These are phyloP conservation scores for Phytophthora lateralis DNA, from an alignment of 352 stramenopile species.

Conservation along the genomic window DNA sequence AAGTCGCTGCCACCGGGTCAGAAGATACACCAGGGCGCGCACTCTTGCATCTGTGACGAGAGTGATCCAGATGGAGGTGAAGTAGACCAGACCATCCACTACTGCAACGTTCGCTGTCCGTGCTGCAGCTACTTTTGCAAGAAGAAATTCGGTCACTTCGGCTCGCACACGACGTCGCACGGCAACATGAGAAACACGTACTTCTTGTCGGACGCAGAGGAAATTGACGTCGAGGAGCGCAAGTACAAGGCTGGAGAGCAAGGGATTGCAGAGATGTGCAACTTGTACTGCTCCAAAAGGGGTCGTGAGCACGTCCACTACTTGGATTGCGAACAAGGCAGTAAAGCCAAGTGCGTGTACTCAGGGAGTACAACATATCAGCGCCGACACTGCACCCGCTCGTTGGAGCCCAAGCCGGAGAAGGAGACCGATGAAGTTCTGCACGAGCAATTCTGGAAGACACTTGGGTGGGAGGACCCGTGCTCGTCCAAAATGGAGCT, in stretches of 20 bases:
- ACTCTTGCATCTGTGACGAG: constrained; percentile 48
- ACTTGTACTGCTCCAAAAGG: constrained; percentile 83
- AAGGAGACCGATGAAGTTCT: constrained; percentile 72
- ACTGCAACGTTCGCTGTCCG: constrained; percentile 70
- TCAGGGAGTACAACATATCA: constrained; percentile 52
- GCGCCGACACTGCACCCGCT: constrained; percentile 67
- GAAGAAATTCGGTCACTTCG: constrained; percentile 59
- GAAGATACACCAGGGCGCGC: constrained; percentile 46
- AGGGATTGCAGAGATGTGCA: constrained; percentile 82
- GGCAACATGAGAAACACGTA: constrained; percentile 86
- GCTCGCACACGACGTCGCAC: constrained; percentile 65
- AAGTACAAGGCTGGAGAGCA: constrained; percentile 73
- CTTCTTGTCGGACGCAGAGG: constrained; percentile 59
- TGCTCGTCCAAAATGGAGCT: constrained; percentile 60
- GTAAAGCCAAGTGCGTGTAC: constrained; percentile 51
- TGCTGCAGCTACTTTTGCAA: constrained; percentile 83
- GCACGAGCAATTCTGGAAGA: constrained; percentile 81
- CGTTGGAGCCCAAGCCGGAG: constrained; percentile 56
- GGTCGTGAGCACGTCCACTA: constrained; percentile 80
- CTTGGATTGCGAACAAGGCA: constrained; percentile 59
- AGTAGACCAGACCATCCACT: constrained; percentile 52
- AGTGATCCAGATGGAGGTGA: constrained; percentile 10
- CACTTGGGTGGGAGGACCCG: constrained; percentile 75
- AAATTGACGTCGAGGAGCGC: constrained; percentile 74
- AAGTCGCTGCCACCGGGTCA: constrained; percentile 44